A percentile compares a stretch with the other conserved stretches of the same genome.
Conservation (phyloP, 306 rosid genomes). For the Pyrus communis region DNA sequence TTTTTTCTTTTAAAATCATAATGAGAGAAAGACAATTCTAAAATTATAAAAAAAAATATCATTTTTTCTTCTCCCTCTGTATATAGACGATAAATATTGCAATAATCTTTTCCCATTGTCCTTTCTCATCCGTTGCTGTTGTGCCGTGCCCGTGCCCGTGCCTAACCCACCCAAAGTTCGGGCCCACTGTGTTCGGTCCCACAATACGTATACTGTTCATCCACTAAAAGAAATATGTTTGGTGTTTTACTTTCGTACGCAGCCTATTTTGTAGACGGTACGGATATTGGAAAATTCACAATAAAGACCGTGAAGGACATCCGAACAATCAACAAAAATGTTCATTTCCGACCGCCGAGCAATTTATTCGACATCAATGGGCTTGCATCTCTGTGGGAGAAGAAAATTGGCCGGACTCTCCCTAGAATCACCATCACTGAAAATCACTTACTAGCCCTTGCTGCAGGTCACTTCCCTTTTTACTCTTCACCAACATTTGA, state of each 20-base stretch:
- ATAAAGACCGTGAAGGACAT: constrained; percentile 39
- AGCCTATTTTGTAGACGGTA: constrained; percentile 63
- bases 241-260: neutral
- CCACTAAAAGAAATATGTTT: too few species aligned
- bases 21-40: too few species aligned
- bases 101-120: too few species aligned
- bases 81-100: too few species aligned
- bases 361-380: constrained; percentile 44
- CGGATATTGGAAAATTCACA: constrained; percentile 59
- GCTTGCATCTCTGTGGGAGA: constrained; percentile 64
- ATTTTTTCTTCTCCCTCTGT: too few species aligned
- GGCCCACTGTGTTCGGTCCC: too few species aligned
- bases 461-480: constrained; percentile 37
- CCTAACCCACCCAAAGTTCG: too few species aligned
- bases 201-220: too few species aligned
- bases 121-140: too few species aligned
- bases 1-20: too few species aligned
- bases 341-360: constrained; percentile 55
- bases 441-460: constrained; percentile 36
- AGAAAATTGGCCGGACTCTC: constrained; percentile 42
- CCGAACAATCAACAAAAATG: constrained; percentile 39
- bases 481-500: neutral
- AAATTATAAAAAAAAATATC: too few species aligned
- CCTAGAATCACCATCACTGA: constrained; percentile 52
- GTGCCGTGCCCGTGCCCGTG: too few species aligned